phyloP scores from a whole-genome alignment of 345 rosid species.

The Passiflora organensis region DNA sequence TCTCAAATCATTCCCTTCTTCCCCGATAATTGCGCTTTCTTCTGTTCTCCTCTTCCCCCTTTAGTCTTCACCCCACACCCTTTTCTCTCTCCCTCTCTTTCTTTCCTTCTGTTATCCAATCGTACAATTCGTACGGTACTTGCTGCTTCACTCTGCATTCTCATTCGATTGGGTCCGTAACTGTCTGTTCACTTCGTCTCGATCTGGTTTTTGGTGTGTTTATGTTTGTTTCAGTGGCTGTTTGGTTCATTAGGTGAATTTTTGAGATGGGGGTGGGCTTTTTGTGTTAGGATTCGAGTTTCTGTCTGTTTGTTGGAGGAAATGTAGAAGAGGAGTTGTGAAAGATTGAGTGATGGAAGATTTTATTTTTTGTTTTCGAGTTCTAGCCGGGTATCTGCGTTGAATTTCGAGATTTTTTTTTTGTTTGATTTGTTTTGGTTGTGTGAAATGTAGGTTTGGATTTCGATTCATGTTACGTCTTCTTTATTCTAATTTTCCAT shows the following conservation, averaged over 20 bases:
- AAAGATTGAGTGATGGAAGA: no score
- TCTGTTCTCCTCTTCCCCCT: constrained; percentile 8
- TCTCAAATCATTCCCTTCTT: constrained; percentile 1
- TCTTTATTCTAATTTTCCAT: not conserved
- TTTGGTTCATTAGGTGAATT: no score
- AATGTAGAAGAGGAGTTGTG: no score
- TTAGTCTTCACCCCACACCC: constrained; percentile 2
- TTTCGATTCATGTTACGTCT: not conserved
- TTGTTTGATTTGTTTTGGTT: not conserved
- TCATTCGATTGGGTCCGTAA: constrained; percentile 5
- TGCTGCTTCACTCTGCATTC: constrained; percentile 14
- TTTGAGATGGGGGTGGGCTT: no score
- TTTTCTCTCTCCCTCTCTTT: not conserved
- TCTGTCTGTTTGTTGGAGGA: no score
- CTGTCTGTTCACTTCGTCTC: no score
- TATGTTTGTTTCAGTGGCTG: no score
- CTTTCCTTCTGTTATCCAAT: no score
- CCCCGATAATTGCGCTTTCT: constrained; percentile 21
- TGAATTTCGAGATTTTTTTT: not conserved
- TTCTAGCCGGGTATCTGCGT: no score
- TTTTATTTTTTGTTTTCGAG: no score
- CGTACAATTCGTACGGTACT: no score
- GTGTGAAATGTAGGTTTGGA: not conserved
- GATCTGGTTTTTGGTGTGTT: not conserved
- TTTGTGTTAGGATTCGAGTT: no score